These are phyloP conservation scores for Fusarium sp. DNA, from an alignment of 2,329 filamentous ascomycete genomes.

Conservation along the genomic window DNA sequence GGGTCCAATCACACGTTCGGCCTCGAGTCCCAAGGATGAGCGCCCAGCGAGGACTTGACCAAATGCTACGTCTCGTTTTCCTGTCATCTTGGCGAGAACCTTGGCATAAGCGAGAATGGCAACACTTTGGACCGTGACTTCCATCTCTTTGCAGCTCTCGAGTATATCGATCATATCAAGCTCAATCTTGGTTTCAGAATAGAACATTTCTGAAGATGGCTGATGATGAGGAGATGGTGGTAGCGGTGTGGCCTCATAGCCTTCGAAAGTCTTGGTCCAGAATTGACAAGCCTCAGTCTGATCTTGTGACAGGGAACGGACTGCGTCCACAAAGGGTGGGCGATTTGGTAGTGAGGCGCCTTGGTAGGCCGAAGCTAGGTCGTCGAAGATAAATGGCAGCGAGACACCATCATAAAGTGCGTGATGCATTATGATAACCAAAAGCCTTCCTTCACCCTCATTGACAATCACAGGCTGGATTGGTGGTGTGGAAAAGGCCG, in stretches of 20 bases:
- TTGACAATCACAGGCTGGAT: not conserved
- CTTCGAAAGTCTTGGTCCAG: not conserved
- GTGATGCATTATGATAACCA: not conserved
- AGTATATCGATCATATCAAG: not conserved
- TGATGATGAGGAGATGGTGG: not conserved
- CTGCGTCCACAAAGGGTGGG: not conserved
- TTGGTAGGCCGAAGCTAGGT: not conserved
- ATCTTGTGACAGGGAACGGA: not conserved
- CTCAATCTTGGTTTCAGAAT: not conserved
- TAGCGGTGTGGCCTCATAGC: not conserved
- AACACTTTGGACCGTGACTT: not conserved
- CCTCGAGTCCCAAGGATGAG: not conserved
- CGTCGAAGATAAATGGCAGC: not conserved
- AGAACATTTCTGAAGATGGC: not conserved
- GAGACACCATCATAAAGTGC: not conserved
- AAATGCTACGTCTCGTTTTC: not conserved
- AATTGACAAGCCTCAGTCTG: not conserved
- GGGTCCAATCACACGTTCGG: not conserved
- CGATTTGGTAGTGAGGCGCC: not conserved
- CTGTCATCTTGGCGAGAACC: not conserved
- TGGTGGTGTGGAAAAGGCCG: not conserved
- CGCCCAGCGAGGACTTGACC: not conserved
- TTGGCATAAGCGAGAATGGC: not conserved
- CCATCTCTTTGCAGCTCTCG: not conserved
- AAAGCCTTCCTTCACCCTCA: not conserved